These are phyloP conservation scores for Dactylellina drechsleri DNA, from an alignment of 2,329 filamentous ascomycete species.

Conservation along the genomic window DNA sequence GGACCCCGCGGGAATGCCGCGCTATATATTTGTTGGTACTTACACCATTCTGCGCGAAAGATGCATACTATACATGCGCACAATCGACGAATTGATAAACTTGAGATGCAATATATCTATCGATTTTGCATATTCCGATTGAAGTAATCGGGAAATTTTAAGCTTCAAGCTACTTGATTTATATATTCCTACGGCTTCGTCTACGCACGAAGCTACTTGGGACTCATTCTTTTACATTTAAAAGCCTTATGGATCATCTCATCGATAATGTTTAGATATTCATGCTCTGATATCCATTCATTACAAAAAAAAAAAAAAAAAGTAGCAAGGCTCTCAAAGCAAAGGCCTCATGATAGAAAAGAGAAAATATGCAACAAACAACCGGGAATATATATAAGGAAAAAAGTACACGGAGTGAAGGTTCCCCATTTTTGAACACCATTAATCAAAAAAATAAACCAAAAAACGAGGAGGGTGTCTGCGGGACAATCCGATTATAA, in stretches of 20 bases:
- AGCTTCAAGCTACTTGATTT: no score
- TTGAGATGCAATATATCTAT: no score
- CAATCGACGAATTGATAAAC: no score
- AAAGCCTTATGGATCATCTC: background rate
- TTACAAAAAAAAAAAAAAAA: conserved; percentile 53
- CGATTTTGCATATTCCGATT: background rate
- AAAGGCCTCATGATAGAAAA: conserved; percentile 35
- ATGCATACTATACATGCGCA: no score
- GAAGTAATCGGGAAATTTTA: no score
- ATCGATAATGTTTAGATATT: conserved; percentile 49
- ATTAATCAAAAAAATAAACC: conserved; percentile 52
- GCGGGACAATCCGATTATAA: conserved; percentile 3
- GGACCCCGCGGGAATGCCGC: conserved; percentile 8
- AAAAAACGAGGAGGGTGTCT: conserved; percentile 30
- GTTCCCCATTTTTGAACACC: conserved; percentile 55
- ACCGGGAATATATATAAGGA: conserved; percentile 54
- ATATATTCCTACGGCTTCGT: no score
- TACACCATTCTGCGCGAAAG: no score
- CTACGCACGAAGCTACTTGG: no score
- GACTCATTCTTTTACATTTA: no score
- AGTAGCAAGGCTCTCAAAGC: conserved; percentile 32
- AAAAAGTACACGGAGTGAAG: conserved; percentile 53
- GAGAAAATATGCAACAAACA: conserved; percentile 36
- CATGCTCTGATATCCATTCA: conserved; percentile 54
- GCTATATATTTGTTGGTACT: no score